Evolutionary conservation across 345 rosid species (phyloP).

Genomic region (Clausena lansium): DNA sequence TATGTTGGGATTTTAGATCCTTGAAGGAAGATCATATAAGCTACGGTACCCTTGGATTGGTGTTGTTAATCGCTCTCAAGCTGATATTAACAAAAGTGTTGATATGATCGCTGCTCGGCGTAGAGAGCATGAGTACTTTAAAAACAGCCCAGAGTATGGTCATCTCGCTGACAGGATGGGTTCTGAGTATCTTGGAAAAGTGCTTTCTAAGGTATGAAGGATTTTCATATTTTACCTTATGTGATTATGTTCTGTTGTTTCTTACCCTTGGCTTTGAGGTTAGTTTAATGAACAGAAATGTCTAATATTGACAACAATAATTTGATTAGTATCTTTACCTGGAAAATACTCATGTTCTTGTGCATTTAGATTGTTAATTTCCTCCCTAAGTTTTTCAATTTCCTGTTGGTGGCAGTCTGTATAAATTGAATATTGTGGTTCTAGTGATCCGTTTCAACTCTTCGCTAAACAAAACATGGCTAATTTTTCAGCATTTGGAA

Average conservation of each 20-base stretch:
- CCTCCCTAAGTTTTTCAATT: neutral
- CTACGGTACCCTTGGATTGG: slow-evolving; percentile 94
- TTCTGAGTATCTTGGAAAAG: slow-evolving; percentile 84
- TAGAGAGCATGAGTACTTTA: slow-evolving; percentile 82
- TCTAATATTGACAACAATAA: neutral
- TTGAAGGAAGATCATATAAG: slow-evolving; percentile 89
- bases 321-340: neutral
- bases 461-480: slow-evolving; percentile 18
- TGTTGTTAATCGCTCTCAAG: slow-evolving; percentile 97
- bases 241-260: neutral
- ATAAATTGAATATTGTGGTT: neutral
- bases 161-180: slow-evolving; percentile 87
- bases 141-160: slow-evolving; percentile 58
- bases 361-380: neutral
- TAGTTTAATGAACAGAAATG: neutral
- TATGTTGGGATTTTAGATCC: slow-evolving; percentile 48
- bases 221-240: neutral
- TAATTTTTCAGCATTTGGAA: slow-evolving; percentile 83
- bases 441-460: neutral
- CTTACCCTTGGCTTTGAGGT: neutral
- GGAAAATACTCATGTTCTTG: neutral
- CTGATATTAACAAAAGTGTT: slow-evolving; percentile 93
- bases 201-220: slow-evolving; percentile 83
- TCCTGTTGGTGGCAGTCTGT: neutral
- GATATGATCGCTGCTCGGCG: slow-evolving; percentile 99